Evolutionary conservation across 75 land plant genomes (phyloP).

Genomic region (Isoetes taiwanensis): DNA sequence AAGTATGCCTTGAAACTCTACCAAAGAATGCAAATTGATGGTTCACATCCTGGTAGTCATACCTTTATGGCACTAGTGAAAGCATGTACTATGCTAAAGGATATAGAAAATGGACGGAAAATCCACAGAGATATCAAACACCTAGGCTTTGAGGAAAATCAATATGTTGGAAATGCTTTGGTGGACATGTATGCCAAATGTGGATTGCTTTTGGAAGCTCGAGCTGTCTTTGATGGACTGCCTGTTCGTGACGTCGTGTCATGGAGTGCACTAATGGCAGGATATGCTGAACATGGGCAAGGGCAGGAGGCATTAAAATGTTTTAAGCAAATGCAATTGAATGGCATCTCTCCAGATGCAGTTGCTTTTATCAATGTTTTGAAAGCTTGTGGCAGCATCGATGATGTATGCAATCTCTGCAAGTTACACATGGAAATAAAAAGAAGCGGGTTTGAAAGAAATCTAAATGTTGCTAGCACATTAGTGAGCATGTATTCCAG

Average conservation of each 20-base stretch:
- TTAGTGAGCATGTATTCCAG: too few relatives aligned
- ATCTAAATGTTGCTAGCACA: too few relatives aligned
- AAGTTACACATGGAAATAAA: background rate
- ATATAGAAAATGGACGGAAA: background rate
- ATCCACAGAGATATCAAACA: background rate
- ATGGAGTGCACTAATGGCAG: conserved; percentile 14
- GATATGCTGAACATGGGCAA: too few relatives aligned
- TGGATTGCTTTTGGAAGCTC: conserved; percentile 4
- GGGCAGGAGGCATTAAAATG: too few relatives aligned
- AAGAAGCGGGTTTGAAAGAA: too few relatives aligned
- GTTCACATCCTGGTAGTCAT: background rate
- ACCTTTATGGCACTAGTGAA: background rate
- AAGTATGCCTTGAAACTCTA: background rate
- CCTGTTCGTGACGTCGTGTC: conserved; percentile 6
- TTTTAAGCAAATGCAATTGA: too few relatives aligned
- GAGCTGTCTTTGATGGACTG: conserved; percentile 12
- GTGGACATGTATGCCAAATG: conserved; percentile 6
- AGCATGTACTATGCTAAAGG: background rate
- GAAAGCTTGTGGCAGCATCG: too few relatives aligned
- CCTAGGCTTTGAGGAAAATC: background rate
- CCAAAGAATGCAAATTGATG: background rate
- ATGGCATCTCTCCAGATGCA: too few relatives aligned
- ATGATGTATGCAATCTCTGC: too few relatives aligned
- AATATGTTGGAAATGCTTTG: background rate
- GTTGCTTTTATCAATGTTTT: too few relatives aligned